These are phyloP conservation scores for Metschnikowia peoriensis DNA, from an alignment of 805 yeast genomes.

Conservation along the genomic window DNA sequence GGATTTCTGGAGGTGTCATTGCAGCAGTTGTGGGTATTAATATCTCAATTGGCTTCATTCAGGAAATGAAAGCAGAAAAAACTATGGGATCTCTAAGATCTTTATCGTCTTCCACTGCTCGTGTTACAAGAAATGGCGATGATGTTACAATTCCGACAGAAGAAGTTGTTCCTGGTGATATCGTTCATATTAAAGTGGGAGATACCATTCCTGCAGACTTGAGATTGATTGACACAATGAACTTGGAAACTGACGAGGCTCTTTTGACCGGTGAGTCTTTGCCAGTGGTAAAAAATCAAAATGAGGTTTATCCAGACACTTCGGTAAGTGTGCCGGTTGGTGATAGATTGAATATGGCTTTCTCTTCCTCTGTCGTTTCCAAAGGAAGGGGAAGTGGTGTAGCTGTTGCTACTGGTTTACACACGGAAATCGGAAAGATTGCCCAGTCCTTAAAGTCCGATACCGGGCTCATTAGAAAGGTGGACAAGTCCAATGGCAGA, in stretches of 20 bases:
- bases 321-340: conserved; percentile 55
- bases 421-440: conserved; percentile 73
- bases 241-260: conserved; percentile 72
- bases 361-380: conserved; percentile 63
- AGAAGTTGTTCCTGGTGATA: conserved; percentile 72
- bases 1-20: conserved; percentile 83
- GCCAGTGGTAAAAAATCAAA: conserved; percentile 56
- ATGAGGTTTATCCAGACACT: conserved; percentile 35
- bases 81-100: conserved; percentile 74
- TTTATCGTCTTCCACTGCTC: conserved; percentile 68
- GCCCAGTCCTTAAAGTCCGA: conserved; percentile 41
- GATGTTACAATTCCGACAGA: conserved; percentile 57
- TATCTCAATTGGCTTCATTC: conserved; percentile 64
- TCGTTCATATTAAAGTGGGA: conserved; percentile 62
- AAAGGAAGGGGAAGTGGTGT: conserved; percentile 76
- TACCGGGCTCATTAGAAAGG: conserved; percentile 36
- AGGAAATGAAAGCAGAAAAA: conserved; percentile 71
- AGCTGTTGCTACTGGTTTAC: conserved; percentile 64
- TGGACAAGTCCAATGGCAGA: conserved; percentile 41
- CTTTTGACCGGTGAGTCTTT: conserved; percentile 64
- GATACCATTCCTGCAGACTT: conserved; percentile 77
- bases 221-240: conserved; percentile 54
- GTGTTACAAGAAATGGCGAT: conserved; percentile 58
- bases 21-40: conserved; percentile 64
- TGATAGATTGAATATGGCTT: conserved; percentile 71